Evolutionary conservation across 208 protist species (phyloP), one percentile per base, ranked within the genome.

Genomic region (Acanthamoeba sp.): DNA sequence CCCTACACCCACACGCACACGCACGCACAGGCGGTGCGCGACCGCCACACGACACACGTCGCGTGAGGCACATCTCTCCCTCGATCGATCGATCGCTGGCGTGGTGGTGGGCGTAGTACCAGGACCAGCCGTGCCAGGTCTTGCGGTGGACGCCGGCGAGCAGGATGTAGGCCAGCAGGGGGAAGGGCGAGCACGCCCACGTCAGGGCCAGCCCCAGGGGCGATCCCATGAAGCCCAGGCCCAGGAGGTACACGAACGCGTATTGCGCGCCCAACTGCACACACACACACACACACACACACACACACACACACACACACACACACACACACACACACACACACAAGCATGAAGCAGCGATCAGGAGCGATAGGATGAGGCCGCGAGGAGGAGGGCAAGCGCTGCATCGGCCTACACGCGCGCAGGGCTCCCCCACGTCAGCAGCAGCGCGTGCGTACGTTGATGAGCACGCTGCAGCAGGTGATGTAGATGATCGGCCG

Each of bases 121-220:
- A 59, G 32, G 76, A 87, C 76, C 76, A 87, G 36, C 76, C 76
- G 45, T 59, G 45, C 76, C 76, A 87, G 18, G 76, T 87, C 76
- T 87, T 40, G n/a, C n/a, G 24, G 34, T 87, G 45, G 24, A 27
- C 76, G 22, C 76, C 76, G 5, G 76, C 38, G 42, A 48, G 27
- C 6, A 87, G 38, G 40, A 87, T 52, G 76, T 87, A 87, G 27
- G 16, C 76, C 9, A 87, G 38, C 12, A 87, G 76, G n/a, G 32
- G 45, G 38, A 87, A 59, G 2, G 76, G 76, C 38, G 45, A 59
- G 40, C 42, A 87, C 1, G 38, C 27, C 76, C 76, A 87, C 38
- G 76, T 52, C 14, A 87, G 22, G 9, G 76, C 76, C 38, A 87
- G 76, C 4, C 76, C 76, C 40, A 87, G 42, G 7, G 76, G 42